Percentiles rank a stretch among this genome's conserved stretches.
These are phyloP conservation scores for Linnemannia elongata DNA, from an alignment of 192 early-diverging fungal genomes.

Conservation along the genomic window DNA sequence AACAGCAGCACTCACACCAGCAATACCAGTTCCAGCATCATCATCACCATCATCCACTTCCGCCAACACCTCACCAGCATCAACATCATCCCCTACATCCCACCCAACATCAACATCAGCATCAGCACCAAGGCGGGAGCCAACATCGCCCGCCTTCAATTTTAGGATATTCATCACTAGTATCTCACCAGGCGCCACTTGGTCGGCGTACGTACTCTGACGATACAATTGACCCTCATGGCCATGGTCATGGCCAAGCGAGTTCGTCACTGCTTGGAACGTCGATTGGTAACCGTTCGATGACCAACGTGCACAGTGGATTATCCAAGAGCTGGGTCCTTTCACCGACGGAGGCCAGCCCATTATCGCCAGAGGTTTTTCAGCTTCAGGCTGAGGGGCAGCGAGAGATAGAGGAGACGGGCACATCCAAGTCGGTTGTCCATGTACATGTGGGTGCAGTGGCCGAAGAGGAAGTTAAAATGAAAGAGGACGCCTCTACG, in stretches of 20 bases:
- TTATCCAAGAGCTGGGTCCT: constrained; percentile 43
- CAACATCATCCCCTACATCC: not conserved
- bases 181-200: not conserved
- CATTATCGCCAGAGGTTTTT: constrained; percentile 14
- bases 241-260: not conserved
- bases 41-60: constrained; percentile 11
- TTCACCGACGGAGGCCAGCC: constrained; percentile 27
- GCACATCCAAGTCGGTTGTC: not conserved
- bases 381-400: not conserved
- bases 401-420: no score
- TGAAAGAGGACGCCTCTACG: not conserved
- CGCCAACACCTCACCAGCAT: not conserved
- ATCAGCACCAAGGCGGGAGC: not conserved
- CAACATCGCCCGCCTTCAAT: constrained; percentile 32
- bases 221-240: constrained; percentile 24
- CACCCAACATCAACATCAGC: constrained; percentile 1
- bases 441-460: not conserved
- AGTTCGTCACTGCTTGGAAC: not conserved
- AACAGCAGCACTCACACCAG: not conserved
- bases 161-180: not conserved
- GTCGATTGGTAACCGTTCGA: not conserved
- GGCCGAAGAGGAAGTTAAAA: not conserved
- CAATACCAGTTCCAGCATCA: constrained; percentile 18
- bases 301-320: constrained; percentile 24
- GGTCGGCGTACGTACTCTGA: constrained; percentile 32